phyloP scores from a whole-genome alignment of 176 grass and related monocot species.

The Tillandsia leiboldiana region DNA sequence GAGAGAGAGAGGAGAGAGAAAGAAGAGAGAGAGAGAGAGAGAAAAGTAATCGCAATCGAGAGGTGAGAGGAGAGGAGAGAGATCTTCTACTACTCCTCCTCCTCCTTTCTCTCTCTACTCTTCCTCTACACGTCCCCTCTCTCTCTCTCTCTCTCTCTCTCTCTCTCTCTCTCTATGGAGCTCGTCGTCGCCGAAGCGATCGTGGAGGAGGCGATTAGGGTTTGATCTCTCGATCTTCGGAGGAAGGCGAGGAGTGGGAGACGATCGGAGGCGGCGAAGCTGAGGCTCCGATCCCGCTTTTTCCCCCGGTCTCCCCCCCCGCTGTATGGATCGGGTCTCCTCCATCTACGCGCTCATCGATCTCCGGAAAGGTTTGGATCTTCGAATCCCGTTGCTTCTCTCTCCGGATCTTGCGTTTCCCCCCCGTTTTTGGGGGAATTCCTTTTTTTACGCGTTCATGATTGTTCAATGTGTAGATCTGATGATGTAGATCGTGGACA shows the following conservation, averaged over 20 bases:
- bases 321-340: slow-evolving; percentile 16
- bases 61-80: slow-evolving; percentile 11
- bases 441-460: no score
- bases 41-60: slow-evolving; percentile 29
- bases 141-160: no score
- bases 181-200: no score
- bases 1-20: slow-evolving; percentile 24
- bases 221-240: not conserved
- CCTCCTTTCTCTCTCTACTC: not conserved
- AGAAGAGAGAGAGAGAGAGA: slow-evolving; percentile 23
- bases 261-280: slow-evolving; percentile 11
- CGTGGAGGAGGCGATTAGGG: not conserved
- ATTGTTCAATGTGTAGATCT: no score
- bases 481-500: no score
- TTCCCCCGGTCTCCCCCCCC: slow-evolving; percentile 10
- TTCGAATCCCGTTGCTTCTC: not conserved
- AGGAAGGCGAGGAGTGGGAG: not conserved
- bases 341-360: slow-evolving; percentile 21
- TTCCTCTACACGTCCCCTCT: no score
- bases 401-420: not conserved
- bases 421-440: not conserved
- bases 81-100: slow-evolving; percentile 1
- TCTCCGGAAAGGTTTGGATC: slow-evolving; percentile 22
- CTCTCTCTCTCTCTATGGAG: no score
- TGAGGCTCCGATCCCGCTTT: slow-evolving; percentile 1